Conservation (phyloP, 495 filamentous ascomycete species). For the Penicillium goetzii region DNA sequence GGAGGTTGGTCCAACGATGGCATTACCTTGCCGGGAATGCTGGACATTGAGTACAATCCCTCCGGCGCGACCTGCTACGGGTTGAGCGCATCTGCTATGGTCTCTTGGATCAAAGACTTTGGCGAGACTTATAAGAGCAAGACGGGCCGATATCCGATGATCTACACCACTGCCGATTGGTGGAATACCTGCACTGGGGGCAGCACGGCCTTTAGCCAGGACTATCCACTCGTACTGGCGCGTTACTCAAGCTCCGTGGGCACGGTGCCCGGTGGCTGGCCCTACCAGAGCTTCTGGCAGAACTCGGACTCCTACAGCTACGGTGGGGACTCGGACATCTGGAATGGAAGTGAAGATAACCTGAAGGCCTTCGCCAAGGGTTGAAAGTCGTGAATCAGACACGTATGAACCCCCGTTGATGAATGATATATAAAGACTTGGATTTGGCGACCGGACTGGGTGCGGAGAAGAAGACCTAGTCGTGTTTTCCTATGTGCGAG, state of each 20-base stretch:
- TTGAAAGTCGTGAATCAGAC: not conserved
- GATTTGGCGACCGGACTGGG: not conserved
- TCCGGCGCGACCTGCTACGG: conserved; percentile 56
- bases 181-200: conserved; percentile 65
- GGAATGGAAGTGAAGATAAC: conserved; percentile 29
- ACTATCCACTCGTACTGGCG: conserved; percentile 62
- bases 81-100: conserved; percentile 55
- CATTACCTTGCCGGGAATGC: conserved; percentile 67
- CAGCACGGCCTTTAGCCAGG: conserved; percentile 52
- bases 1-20: conserved; percentile 66
- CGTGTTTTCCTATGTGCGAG: not conserved
- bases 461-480: not conserved
- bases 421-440: not conserved
- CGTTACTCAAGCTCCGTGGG: conserved; percentile 53
- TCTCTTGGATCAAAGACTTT: conserved; percentile 64
- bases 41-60: conserved; percentile 62
- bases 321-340: conserved; percentile 34
- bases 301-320: conserved; percentile 38
- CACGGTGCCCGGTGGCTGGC: conserved; percentile 62
- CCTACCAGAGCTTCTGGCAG: conserved; percentile 65
- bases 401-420: not conserved
- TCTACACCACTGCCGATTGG: conserved; percentile 65
- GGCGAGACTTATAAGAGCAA: conserved; percentile 56
- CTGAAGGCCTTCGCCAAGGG: conserved; percentile 27
- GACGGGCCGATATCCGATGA: conserved; percentile 60